Conservation (phyloP, 1,284 basidiomycete species). For the Mycosarcoma maydis region DNA sequence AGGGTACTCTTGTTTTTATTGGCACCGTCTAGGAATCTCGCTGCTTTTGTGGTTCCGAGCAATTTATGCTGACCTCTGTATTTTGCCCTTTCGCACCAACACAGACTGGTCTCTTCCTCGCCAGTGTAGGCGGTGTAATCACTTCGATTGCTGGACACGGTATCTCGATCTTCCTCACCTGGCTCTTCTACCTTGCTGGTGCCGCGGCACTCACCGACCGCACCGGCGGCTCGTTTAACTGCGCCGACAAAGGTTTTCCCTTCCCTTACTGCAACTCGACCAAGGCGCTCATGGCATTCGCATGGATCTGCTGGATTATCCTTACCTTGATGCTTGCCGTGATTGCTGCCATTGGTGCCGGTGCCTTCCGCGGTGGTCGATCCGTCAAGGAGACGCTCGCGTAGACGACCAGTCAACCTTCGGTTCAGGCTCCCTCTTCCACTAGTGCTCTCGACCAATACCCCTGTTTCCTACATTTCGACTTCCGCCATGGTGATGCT, state of each 20-base stretch:
- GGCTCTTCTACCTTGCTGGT: slow-evolving; percentile 63
- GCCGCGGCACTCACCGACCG: slow-evolving; percentile 58
- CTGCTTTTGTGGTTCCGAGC: no score
- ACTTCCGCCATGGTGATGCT: slow-evolving; percentile 2
- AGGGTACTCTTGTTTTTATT: no score
- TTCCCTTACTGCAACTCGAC: slow-evolving; percentile 60
- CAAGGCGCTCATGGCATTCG: slow-evolving; percentile 63
- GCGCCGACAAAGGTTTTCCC: slow-evolving; percentile 17
- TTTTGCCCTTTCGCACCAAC: not conserved
- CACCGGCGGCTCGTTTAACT: slow-evolving; percentile 46
- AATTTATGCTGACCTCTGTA: not conserved
- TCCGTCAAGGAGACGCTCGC: slow-evolving; percentile 63
- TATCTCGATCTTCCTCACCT: slow-evolving; percentile 59
- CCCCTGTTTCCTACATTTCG: slow-evolving; percentile 3
- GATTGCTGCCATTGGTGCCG: slow-evolving; percentile 55
- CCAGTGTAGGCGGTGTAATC: slow-evolving; percentile 61
- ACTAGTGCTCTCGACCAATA: slow-evolving; percentile 8
- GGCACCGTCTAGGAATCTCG: no score
- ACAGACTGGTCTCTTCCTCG: slow-evolving; percentile 62
- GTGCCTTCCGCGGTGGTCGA: slow-evolving; percentile 65
- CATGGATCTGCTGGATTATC: slow-evolving; percentile 63
- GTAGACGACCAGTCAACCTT: slow-evolving; percentile 10
- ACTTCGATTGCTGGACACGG: slow-evolving; percentile 65
- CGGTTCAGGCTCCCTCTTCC: no score
- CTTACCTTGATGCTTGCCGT: slow-evolving; percentile 58